Base-by-base conservation (phyloP, 345 rosid species). In the Pistacia atlantica region DNA sequence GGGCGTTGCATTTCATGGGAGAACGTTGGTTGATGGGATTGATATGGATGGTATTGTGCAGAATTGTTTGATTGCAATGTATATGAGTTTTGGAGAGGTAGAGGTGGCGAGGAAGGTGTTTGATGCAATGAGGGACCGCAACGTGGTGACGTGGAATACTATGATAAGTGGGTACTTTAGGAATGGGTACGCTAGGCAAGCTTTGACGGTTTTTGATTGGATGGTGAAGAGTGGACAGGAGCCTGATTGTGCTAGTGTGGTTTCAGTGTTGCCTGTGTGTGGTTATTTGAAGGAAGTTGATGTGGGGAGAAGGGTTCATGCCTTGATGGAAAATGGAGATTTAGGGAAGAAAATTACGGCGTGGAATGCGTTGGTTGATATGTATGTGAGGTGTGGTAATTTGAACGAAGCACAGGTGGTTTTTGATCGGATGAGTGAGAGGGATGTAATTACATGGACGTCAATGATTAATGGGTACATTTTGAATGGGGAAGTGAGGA, bases 401-500 rank as follows among this genome's bases (percentile, higher is more conserved):
- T 72, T 87, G 85, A 85, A 71, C 20, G 89, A 89, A 78, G 96
- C 96, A 4, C 81, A 85, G 75, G 82, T 80, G 46, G 88, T 84
- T 68, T 91, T 89, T 82, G 87, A 88, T 57, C 74, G 78, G 72
- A 89, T 89, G 85, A 81, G 65, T 71, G 77, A 75, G 4, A 87
- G 79, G 73, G 93, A 91, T 86, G 92, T 91, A 71, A 83, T 88
- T 35, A 82, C 90, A 35, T 91, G 92, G 96, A 91, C 92, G 73
- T 82, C 89, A 5, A 88, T 91, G 88, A 86, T 89, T 46, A 87
- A 88, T 35, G 93, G 87, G 35, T 87, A 81, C 75, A 79, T 78
- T n/a, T 76, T 78, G 71, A 84, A 80, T 37, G 89, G 91, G 18
- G 88, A 85, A 31, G 75, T 80, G 69, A 77, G 79, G 58, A 84